Base-by-base conservation (phyloP, 2,329 filamentous ascomycete species). In the Zelopaecilomyces penicillatus region DNA sequence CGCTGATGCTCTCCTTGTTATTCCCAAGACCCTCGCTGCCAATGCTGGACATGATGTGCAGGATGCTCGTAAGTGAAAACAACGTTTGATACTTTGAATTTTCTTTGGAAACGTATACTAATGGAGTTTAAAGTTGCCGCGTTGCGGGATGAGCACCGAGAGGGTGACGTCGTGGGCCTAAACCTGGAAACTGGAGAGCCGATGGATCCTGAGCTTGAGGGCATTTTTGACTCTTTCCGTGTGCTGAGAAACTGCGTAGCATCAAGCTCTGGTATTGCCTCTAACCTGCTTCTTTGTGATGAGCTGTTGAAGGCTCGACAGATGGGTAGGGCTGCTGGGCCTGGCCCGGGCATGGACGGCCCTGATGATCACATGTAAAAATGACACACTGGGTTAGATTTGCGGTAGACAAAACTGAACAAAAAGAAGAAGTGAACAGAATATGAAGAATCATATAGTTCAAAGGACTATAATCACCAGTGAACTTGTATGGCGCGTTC, bases 1-100 rank as follows among this genome's bases (percentile, higher is more conserved):
- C 65, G 87, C 93, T 6, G 91, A 98, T 67, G 91, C 93, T 43
- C 76, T 98, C 38, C 75, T 98, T 50, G 76, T 98, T 58, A 97
- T 98, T 59, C 93, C 93, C 58, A 98, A 98, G 79, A 97, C 90
- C 2, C 76, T 98, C 52, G 93, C 93, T 38, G 89, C 90, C 54
- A 98, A 98, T 62, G 88, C 88, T 42, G 93, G 93, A 48, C 90
- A 95, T 58, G 93, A 98, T 61, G 87, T 98, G 50, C 93, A 98
- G 69, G 93, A 98, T 70, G 84, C 89, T 54, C 73, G 87, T 91
- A 76, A 76, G 86, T 81, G 33, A 2, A 34, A 34, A 34, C 32
- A 9, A 36, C 29, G 9, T 37, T 11, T 40, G 9, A 4, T 11
- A 27, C n/a, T 5, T 8, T 7, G 5, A 32, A 5, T 3, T 30